Evolutionary conservation across 2,329 filamentous ascomycete species (phyloP).

Genomic region (Pleurostoma richardsiae): DNA sequence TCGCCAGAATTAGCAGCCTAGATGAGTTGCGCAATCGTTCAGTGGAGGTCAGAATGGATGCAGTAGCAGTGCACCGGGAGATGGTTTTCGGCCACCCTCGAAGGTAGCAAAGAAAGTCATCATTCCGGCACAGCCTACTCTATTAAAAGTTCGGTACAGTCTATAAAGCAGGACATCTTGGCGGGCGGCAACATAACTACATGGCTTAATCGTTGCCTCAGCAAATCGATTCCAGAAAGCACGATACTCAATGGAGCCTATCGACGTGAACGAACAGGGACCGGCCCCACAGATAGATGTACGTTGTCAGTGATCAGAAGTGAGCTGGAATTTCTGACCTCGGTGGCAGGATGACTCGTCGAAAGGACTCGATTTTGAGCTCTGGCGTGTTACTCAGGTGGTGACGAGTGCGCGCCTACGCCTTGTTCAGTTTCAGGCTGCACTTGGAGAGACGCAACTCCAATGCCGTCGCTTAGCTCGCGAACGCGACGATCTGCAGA

Average conservation of each 20-base stretch:
- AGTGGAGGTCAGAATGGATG: too few species aligned
- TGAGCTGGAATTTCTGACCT: not conserved
- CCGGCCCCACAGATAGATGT: not conserved
- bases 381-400: not conserved
- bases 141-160: not conserved
- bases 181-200: too few species aligned
- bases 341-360: not conserved
- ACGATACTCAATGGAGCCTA: not conserved
- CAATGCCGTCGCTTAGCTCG: not conserved
- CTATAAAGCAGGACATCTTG: too few species aligned
- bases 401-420: not conserved
- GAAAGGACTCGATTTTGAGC: not conserved
- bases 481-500: too few species aligned
- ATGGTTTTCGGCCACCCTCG: not conserved
- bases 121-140: not conserved
- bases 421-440: not conserved
- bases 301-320: not conserved
- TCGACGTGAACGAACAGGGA: not conserved
- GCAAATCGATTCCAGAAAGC: not conserved
- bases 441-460: not conserved
- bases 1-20: too few species aligned
- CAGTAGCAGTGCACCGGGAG: not conserved
- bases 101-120: not conserved
- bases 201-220: not conserved
- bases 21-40: too few species aligned